Evolutionary conservation across 2,329 filamentous ascomycete species (phyloP).

Genomic region (Cytospora paraplurivora): DNA sequence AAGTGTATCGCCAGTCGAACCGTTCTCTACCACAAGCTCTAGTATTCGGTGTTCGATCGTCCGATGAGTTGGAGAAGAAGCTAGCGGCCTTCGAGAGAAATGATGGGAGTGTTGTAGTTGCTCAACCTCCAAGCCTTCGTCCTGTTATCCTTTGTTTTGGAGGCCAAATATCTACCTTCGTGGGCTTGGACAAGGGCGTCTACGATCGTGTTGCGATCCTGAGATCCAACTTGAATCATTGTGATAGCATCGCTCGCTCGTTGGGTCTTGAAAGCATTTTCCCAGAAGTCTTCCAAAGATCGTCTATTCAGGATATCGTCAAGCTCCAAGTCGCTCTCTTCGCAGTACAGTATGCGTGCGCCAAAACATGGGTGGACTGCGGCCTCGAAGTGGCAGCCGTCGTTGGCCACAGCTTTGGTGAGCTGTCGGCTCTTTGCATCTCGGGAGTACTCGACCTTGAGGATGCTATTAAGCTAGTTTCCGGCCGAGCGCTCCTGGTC

Average conservation of each 20-base stretch:
- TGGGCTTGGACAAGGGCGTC: constrained; percentile 35
- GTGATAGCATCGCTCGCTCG: constrained; percentile 22
- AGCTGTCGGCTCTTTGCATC: constrained; percentile 44
- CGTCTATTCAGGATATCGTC: constrained; percentile 23
- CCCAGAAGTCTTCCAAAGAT: constrained; percentile 38
- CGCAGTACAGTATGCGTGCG: constrained; percentile 42
- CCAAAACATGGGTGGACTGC: constrained; percentile 41
- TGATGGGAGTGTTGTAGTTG: background rate
- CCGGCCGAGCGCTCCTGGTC: constrained; percentile 37
- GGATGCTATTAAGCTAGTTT: constrained; percentile 38
- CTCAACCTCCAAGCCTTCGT: background rate
- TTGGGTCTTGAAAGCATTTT: constrained; percentile 36
- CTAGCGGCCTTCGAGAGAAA: background rate
- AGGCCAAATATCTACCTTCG: constrained; percentile 37
- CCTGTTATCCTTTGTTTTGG: constrained; percentile 20
- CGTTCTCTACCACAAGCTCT: constrained; percentile 31
- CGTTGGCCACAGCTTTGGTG: constrained; percentile 47
- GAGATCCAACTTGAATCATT: constrained; percentile 33
- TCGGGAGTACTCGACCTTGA: constrained; percentile 36
- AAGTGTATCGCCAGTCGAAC: constrained; percentile 37
- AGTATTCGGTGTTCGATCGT: constrained; percentile 35
- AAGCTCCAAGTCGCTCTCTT: constrained; percentile 44
- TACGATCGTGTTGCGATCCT: constrained; percentile 36
- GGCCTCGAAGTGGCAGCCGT: constrained; percentile 36
- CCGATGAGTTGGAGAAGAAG: constrained; percentile 31